phyloP scores from a whole-genome alignment of 164 flowering plant genomes.

The Tetracentron sinense region DNA sequence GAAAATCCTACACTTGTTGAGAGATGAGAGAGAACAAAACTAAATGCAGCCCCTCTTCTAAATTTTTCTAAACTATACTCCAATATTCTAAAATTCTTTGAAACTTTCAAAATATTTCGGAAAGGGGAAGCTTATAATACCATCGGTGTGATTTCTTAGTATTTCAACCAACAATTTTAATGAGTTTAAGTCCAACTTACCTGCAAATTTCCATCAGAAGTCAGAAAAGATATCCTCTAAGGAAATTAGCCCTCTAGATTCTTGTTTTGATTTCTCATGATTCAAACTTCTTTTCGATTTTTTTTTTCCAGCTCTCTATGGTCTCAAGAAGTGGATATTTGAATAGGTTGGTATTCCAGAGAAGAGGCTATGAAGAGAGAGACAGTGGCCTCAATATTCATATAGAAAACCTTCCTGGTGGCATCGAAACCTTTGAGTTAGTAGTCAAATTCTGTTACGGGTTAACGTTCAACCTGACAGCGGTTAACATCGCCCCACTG shows the following conservation, averaged over 20 bases:
- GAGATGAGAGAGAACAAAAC: too few species aligned
- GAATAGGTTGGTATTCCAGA: slow-evolving; percentile 33
- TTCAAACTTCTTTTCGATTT: neutral
- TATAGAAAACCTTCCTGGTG: slow-evolving; percentile 40
- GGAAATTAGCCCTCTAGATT: neutral
- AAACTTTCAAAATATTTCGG: too few species aligned
- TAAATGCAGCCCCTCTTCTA: too few species aligned
- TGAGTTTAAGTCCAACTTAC: too few species aligned
- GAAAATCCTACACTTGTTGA: too few species aligned
- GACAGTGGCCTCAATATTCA: slow-evolving; percentile 12
- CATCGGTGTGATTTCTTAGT: too few species aligned
- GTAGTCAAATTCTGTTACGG: slow-evolving; percentile 47
- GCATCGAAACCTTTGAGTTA: slow-evolving; percentile 26
- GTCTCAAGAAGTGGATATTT: slow-evolving; percentile 38
- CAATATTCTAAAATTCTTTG: too few species aligned
- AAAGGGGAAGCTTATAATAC: too few species aligned
- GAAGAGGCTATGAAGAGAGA: slow-evolving; percentile 15
- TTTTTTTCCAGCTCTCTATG: slow-evolving; percentile 36
- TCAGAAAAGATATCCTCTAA: too few species aligned
- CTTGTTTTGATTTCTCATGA: neutral
- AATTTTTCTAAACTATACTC: too few species aligned
- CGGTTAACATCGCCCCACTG: slow-evolving; percentile 28
- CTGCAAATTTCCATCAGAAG: too few species aligned
- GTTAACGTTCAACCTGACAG: slow-evolving; percentile 28
- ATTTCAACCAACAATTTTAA: too few species aligned